Evolutionary conservation across 1,139 yeast species (phyloP).

Genomic region (Yamadazyma sp.): DNA sequence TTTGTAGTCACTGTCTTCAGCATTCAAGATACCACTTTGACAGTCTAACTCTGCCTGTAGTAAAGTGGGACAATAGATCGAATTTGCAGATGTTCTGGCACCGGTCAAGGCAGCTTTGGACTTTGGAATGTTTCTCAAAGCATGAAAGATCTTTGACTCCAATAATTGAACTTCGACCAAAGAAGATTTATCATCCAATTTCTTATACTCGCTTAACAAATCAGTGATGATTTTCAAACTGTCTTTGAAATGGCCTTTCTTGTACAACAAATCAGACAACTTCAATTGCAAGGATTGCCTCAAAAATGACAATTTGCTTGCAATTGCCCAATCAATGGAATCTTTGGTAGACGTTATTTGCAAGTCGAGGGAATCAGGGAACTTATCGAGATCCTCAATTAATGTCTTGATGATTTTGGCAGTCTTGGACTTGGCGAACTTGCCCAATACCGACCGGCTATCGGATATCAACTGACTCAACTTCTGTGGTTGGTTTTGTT

Average conservation of each 20-base stretch:
- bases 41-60: conserved; percentile 93
- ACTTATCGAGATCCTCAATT: conserved; percentile 73
- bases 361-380: conserved; percentile 66
- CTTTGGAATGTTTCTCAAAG: conserved; percentile 89
- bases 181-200: conserved; percentile 92
- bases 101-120: conserved; percentile 90
- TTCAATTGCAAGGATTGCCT: conserved; percentile 87
- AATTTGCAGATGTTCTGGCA: conserved; percentile 94
- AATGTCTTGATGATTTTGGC: conserved; percentile 80
- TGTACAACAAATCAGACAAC: conserved; percentile 71
- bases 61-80: conserved; percentile 93
- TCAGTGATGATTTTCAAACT: conserved; percentile 72
- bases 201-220: conserved; percentile 81
- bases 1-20: conserved; percentile 95
- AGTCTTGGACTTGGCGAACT: conserved; percentile 89
- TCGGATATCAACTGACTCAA: conserved; percentile 64
- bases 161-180: conserved; percentile 93
- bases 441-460: conserved; percentile 67
- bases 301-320: conserved; percentile 81
- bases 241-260: conserved; percentile 64
- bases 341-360: conserved; percentile 78
- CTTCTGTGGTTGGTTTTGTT: conserved; percentile 44
- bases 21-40: conserved; percentile 93
- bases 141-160: conserved; percentile 88
- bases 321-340: conserved; percentile 84